These are phyloP conservation scores for Gyrodon lividus DNA, from an alignment of 768 basidiomycete genomes.

Conservation along the genomic window DNA sequence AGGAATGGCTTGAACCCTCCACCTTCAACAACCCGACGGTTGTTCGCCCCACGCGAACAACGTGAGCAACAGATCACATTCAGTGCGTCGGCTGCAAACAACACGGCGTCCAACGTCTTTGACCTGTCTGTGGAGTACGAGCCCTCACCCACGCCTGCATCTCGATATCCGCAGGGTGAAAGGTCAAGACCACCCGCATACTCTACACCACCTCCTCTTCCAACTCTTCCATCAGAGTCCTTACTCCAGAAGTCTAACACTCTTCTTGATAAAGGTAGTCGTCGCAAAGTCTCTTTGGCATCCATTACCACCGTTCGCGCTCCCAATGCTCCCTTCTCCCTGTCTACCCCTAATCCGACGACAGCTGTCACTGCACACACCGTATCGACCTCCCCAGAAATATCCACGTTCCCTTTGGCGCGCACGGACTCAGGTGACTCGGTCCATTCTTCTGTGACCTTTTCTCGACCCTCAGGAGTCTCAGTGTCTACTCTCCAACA, in stretches of 20 bases:
- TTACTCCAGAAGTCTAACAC: conserved; percentile 27
- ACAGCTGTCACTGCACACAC: conserved; percentile 69
- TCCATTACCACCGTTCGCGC: conserved; percentile 48
- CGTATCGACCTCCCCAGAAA: conserved; percentile 47
- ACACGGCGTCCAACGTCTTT: conserved; percentile 23
- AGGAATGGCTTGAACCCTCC: conserved; percentile 20
- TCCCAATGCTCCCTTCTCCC: conserved; percentile 41
- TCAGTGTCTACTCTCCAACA: conserved; percentile 57
- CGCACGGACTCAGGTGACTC: conserved; percentile 51
- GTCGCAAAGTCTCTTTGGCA: conserved; percentile 44
- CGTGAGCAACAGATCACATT: conserved; percentile 39
- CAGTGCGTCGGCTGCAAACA: conserved; percentile 15
- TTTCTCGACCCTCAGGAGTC: conserved; percentile 60
- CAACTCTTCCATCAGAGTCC: conserved; percentile 60
- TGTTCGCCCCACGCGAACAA: conserved; percentile 59
- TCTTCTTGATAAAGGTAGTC: conserved; percentile 26
- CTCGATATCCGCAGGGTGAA: conserved; percentile 36
- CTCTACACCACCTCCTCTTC: conserved; percentile 57
- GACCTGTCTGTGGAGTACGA: conserved; percentile 38
- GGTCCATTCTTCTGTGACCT: conserved; percentile 51
- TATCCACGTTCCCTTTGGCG: conserved; percentile 31
- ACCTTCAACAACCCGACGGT: conserved; percentile 44
- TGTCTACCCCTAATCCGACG: conserved; percentile 57
- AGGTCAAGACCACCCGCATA: conserved; percentile 46
- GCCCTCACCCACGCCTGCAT: conserved; percentile 46